Conservation (phyloP, 75 land plant species). For the Gnetum montanum region DNA sequence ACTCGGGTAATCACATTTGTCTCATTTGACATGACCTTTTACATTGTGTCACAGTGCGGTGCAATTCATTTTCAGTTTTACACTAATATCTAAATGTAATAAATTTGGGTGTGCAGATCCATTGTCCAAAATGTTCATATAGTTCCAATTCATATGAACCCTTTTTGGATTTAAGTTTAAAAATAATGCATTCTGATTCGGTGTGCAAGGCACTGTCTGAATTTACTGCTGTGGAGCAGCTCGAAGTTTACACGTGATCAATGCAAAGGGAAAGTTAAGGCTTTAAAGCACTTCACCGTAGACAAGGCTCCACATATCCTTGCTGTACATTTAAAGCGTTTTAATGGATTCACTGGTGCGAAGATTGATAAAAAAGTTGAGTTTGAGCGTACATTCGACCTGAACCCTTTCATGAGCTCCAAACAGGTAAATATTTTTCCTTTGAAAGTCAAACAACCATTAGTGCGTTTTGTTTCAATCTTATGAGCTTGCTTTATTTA, state of each 20-base stretch:
- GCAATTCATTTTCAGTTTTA: background rate
- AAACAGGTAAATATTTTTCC: constrained; percentile 39
- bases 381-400: constrained; percentile 57
- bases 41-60: background rate
- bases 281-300: constrained; percentile 75
- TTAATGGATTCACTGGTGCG: constrained; percentile 45
- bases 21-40: background rate
- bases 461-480: background rate
- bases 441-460: background rate
- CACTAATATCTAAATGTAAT: background rate
- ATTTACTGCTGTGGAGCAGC: constrained; percentile 64
- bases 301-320: constrained; percentile 74
- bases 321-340: constrained; percentile 87
- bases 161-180: constrained; percentile 82
- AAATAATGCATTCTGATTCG: constrained; percentile 73
- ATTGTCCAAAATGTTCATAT: constrained; percentile 66
- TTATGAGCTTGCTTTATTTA: background rate
- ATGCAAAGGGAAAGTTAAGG: constrained; percentile 82
- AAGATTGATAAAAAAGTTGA: constrained; percentile 78
- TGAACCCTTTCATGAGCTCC: constrained; percentile 81
- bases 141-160: constrained; percentile 85
- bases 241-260: constrained; percentile 70
- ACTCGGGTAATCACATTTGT: constrained; percentile 51
- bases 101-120: constrained; percentile 47
- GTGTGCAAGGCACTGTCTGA: constrained; percentile 50